A percentile compares a stretch with the other conserved stretches of the same genome.
Evolutionary conservation across 23 red algal genomes (phyloP).

Genomic region (Gracilariopsis chorda): DNA sequence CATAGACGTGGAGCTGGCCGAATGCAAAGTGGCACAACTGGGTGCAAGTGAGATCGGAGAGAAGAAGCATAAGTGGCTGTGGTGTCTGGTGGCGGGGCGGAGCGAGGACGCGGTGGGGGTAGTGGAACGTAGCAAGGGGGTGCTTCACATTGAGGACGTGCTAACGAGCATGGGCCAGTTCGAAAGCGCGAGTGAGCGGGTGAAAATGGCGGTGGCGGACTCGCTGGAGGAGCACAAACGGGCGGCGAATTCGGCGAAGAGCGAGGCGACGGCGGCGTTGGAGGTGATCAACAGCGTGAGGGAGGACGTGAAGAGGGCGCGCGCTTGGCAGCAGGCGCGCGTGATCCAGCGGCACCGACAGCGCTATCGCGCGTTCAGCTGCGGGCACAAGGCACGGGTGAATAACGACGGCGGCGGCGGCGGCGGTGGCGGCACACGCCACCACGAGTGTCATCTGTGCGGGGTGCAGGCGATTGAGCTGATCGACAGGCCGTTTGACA

Average conservation of each 20-base stretch:
- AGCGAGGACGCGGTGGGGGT: constrained; percentile 53
- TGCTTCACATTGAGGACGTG: constrained; percentile 63
- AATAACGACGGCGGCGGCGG: not conserved
- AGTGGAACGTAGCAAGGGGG: constrained; percentile 42
- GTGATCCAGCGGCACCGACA: not conserved
- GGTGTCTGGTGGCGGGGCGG: constrained; percentile 42
- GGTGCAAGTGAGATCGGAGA: constrained; percentile 17
- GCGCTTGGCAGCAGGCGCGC: not conserved
- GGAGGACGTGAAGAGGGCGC: constrained; percentile 35
- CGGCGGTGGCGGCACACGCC: not conserved
- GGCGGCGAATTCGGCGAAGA: constrained; percentile 35
- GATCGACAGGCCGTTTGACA: constrained; percentile 55
- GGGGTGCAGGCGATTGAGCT: constrained; percentile 42
- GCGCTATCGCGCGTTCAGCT: not conserved
- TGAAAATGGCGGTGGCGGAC: constrained; percentile 48
- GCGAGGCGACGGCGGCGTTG: constrained; percentile 26
- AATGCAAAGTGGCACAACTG: constrained; percentile 24
- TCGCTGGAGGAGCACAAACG: constrained; percentile 62
- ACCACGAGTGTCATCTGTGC: constrained; percentile 5
- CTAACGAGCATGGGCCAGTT: constrained; percentile 44
- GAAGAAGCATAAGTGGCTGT: constrained; percentile 8
- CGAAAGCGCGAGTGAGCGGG: constrained; percentile 32
- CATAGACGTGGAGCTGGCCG: constrained; percentile 41
- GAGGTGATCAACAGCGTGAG: constrained; percentile 29
- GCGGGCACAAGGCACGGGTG: not conserved